Conservation (phyloP, 2,329 filamentous ascomycete genomes). For the Dactylella cylindrospora region DNA sequence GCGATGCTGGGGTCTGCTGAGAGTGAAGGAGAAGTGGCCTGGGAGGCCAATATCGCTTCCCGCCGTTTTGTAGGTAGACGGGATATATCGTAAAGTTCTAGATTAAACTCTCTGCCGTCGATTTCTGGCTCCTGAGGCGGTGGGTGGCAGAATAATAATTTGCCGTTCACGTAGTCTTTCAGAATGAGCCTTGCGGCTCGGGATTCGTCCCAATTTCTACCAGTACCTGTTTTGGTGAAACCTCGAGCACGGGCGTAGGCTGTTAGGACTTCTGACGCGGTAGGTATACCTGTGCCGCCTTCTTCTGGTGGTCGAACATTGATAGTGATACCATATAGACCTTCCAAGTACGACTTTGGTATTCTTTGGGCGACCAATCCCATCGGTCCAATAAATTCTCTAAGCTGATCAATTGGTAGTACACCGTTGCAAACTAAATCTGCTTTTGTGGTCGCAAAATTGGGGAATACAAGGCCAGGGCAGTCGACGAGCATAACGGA, state of each 20-base stretch:
- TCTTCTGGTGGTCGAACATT: constrained; percentile 78
- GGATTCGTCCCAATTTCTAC: constrained; percentile 82
- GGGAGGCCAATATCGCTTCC: constrained; percentile 19
- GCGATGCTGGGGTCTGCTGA: constrained; percentile 24
- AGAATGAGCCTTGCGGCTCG: constrained; percentile 84
- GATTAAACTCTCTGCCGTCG: constrained; percentile 78
- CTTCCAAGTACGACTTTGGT: constrained; percentile 84
- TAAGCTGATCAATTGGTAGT: constrained; percentile 91
- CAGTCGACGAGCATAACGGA: constrained; percentile 94
- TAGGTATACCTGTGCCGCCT: constrained; percentile 84
- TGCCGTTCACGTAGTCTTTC: constrained; percentile 97
- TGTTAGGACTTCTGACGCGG: constrained; percentile 77
- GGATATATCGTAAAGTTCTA: constrained; percentile 77
- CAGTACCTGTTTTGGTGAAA: constrained; percentile 83
- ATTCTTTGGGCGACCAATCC: constrained; percentile 81
- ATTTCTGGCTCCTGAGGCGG: constrained; percentile 68
- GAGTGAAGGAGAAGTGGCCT: constrained; percentile 14
- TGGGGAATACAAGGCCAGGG: constrained; percentile 96
- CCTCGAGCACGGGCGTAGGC: constrained; percentile 87
- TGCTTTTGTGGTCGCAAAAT: constrained; percentile 94
- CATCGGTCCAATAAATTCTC: constrained; percentile 86
- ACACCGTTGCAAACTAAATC: constrained; percentile 95
- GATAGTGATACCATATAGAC: constrained; percentile 91
- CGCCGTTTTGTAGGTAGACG: constrained; percentile 82
- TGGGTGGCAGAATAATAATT: constrained; percentile 86